Percentiles rank a stretch among this genome's conserved stretches.
Evolutionary conservation across 768 basidiomycete genomes (phyloP).

Genomic region (Panaeolus papilionaceus): DNA sequence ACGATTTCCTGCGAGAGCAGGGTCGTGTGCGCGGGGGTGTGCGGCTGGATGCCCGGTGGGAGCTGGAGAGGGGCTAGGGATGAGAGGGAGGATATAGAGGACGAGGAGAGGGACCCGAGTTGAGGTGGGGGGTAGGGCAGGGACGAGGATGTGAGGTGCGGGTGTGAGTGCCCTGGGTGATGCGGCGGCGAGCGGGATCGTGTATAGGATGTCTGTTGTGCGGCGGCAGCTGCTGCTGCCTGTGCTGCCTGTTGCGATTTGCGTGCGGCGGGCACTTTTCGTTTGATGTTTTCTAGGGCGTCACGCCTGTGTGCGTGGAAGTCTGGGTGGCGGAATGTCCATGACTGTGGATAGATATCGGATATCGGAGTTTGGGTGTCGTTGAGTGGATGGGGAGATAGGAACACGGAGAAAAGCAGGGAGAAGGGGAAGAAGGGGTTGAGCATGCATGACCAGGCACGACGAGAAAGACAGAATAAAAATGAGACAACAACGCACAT

Average conservation of each 20-base stretch:
- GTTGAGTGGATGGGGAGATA: too few species aligned
- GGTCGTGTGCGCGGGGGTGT: conserved; percentile 16
- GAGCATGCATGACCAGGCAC: neutral
- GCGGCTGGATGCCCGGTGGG: conserved; percentile 19
- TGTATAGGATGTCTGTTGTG: conserved; percentile 31
- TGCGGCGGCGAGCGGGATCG: conserved; percentile 34
- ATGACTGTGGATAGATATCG: conserved; percentile 42
- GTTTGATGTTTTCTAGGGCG: conserved; percentile 64
- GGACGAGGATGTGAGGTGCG: conserved; percentile 23
- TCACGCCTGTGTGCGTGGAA: conserved; percentile 61
- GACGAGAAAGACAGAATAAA: neutral
- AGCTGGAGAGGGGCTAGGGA: conserved; percentile 28
- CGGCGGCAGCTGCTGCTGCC: conserved; percentile 15
- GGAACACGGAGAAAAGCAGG: too few species aligned
- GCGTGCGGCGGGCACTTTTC: conserved; percentile 62
- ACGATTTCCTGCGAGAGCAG: conserved; percentile 3
- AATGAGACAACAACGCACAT: conserved; percentile 43
- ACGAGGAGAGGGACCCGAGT: conserved; percentile 23
- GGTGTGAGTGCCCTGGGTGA: conserved; percentile 23
- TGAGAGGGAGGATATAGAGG: conserved; percentile 28
- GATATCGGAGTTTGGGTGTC: too few species aligned
- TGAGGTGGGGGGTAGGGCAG: conserved; percentile 23
- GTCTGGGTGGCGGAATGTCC: conserved; percentile 67
- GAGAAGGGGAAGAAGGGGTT: neutral
- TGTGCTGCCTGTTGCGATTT: conserved; percentile 46